Base-by-base conservation (phyloP, 495 filamentous ascomycete species). In the Xylaria scruposa region DNA sequence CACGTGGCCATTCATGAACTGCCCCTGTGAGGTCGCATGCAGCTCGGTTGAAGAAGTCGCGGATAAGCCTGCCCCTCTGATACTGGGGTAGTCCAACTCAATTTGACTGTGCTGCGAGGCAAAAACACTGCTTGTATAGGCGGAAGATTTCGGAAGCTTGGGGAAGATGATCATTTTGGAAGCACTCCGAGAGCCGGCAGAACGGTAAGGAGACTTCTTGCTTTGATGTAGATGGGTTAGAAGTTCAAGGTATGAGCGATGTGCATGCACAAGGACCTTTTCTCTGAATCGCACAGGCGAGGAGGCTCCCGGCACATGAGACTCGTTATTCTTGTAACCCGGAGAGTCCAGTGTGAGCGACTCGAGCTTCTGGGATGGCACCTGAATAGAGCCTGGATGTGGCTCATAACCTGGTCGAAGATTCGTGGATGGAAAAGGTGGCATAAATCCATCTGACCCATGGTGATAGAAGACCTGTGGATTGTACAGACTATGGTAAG, bases 221-320 rank as follows among this genome's bases (percentile, higher is more conserved):
- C 81, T 86, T 68, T 90, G 88, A 59, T 95, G 91, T 10, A 97
- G 87, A 68, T 89, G 92, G 12, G 90, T 84, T 29, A 98, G 83
- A 4, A 99, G 88, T 75, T 97, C 93, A 47, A 94, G 89, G 82
- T 99, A 98, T 29, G 95, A 90, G 64, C 88, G 87, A 78, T 98
- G 93, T 40, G 96, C 96, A 89, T 92, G 95, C 19, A 91, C 86
- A 56, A 97, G 85, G 7, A 91, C 89, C 72, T 91, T 92, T 78
- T 98, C 95, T 73, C 92, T 92, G 78, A 93, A 94, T 73, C 90
- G 88, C 6, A 84, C 80, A 75, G 89, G 92, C 13, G 78, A 69
- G 33, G 81, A 77, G 51, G 75, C 74, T 15, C 80, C 78, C 8
- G 70, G 69, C 24, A 74, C 19, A 17, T 65, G 69, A n/a, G 58